phyloP scores from a whole-genome alignment of 208 protist species.

The Endotrypanum monterogeii region DNA sequence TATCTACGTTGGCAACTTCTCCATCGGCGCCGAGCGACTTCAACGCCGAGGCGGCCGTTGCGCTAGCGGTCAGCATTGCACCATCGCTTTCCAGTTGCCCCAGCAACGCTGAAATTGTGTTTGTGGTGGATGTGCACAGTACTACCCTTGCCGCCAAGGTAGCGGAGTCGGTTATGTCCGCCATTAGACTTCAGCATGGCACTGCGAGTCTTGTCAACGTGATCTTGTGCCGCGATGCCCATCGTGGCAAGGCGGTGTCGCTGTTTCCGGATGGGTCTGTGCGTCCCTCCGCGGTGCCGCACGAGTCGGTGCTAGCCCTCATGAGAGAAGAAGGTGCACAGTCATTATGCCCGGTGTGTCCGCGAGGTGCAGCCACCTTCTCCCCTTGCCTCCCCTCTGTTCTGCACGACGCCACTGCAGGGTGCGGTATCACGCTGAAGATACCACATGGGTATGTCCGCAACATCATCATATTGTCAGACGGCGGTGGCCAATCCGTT shows the following conservation, averaged over 20 bases:
- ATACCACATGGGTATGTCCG: slow-evolving; percentile 64
- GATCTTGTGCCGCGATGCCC: slow-evolving; percentile 39
- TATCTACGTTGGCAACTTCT: slow-evolving; percentile 4
- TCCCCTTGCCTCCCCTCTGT: slow-evolving; percentile 38
- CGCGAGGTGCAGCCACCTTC: slow-evolving; percentile 15
- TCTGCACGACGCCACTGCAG: slow-evolving; percentile 27
- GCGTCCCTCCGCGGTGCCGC: slow-evolving; percentile 19
- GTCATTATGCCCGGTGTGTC: not conserved
- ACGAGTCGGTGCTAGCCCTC: slow-evolving; percentile 26
- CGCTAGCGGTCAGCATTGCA: slow-evolving; percentile 47
- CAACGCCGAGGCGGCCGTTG: slow-evolving; percentile 35
- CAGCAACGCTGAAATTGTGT: slow-evolving; percentile 69
- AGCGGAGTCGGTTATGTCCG: slow-evolving; percentile 39
- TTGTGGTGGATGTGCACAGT: slow-evolving; percentile 66
- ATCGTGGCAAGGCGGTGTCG: slow-evolving; percentile 22
- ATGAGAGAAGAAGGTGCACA: slow-evolving; percentile 31
- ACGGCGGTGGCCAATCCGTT: slow-evolving; percentile 27
- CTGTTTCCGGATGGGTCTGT: slow-evolving; percentile 33
- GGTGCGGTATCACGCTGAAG: slow-evolving; percentile 14
- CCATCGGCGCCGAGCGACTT: slow-evolving; percentile 22
- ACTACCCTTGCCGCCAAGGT: slow-evolving; percentile 21
- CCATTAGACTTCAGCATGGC: slow-evolving; percentile 27
- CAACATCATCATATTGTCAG: slow-evolving; percentile 67
- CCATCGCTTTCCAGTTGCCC: slow-evolving; percentile 37
- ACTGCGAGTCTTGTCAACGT: slow-evolving; percentile 62